phyloP scores from a whole-genome alignment of 2,329 filamentous ascomycete species.

The Colletotrichum sp. region DNA sequence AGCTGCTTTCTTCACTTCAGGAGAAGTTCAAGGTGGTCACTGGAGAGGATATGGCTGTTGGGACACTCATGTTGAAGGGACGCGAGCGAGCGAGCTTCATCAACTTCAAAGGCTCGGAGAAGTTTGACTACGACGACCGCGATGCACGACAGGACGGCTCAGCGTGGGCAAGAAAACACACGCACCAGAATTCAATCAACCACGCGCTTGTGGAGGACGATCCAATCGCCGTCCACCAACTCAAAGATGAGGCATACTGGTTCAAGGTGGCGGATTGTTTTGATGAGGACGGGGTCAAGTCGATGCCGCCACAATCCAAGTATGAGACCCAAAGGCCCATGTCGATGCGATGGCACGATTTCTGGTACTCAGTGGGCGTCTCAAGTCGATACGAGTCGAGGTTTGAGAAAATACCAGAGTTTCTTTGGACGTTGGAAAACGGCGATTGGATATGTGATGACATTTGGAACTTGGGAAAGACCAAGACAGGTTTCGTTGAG shows the following conservation, averaged over 20 bases:
- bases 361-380: slow-evolving; percentile 25
- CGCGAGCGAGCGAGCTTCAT: slow-evolving; percentile 27
- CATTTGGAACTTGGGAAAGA: slow-evolving; percentile 28
- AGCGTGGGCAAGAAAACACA: slow-evolving; percentile 29
- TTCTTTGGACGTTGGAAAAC: slow-evolving; percentile 21
- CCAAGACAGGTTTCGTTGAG: slow-evolving; percentile 15
- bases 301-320: slow-evolving; percentile 1
- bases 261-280: slow-evolving; percentile 34
- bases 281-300: slow-evolving; percentile 29
- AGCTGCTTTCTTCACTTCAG: slow-evolving; percentile 30
- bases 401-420: slow-evolving; percentile 27
- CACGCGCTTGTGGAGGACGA: slow-evolving; percentile 28
- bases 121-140: slow-evolving; percentile 32
- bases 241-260: slow-evolving; percentile 29
- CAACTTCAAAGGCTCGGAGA: slow-evolving; percentile 32
- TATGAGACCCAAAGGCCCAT: slow-evolving; percentile 9
- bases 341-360: slow-evolving; percentile 26
- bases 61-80: slow-evolving; percentile 31
- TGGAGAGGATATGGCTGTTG: slow-evolving; percentile 33
- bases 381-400: slow-evolving; percentile 21
- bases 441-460: slow-evolving; percentile 29
- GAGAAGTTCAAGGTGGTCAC: slow-evolving; percentile 27
- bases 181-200: slow-evolving; percentile 26
- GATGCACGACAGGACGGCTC: slow-evolving; percentile 30
- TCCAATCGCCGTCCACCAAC: slow-evolving; percentile 30